phyloP scores from a whole-genome alignment of 1,284 basidiomycete genomes.

The Tremellales sp. region DNA sequence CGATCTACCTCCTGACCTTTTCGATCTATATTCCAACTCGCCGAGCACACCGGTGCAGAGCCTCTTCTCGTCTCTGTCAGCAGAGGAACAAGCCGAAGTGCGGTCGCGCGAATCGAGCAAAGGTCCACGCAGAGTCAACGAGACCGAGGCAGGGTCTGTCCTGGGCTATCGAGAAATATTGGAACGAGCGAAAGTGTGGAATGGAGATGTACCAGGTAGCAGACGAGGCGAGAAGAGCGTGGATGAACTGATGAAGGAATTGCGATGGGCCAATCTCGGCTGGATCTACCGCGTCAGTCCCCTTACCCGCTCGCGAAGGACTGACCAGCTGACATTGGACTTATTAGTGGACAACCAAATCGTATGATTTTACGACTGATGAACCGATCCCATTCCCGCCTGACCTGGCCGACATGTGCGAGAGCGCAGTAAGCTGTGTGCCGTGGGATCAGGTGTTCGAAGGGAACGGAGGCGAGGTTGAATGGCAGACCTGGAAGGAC shows the following conservation, averaged over 20 bases:
- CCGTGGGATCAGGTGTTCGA: constrained; percentile 66
- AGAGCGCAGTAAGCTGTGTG: constrained; percentile 58
- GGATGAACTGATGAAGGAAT: constrained; percentile 60
- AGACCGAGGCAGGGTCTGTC: constrained; percentile 34
- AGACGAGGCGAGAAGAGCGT: constrained; percentile 62
- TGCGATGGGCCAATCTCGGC: constrained; percentile 90
- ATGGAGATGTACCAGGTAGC: constrained; percentile 30
- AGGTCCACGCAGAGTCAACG: constrained; percentile 18
- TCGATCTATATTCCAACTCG: constrained; percentile 50
- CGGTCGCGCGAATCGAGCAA: not conserved
- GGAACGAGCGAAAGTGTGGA: constrained; percentile 33
- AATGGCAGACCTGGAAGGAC: constrained; percentile 66
- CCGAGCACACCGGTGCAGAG: constrained; percentile 25
- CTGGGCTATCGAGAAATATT: constrained; percentile 41
- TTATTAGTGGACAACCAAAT: constrained; percentile 81
- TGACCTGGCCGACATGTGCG: constrained; percentile 59
- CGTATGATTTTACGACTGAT: constrained; percentile 68
- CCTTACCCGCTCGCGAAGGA: not conserved
- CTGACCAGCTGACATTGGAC: not conserved
- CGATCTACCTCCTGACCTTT: constrained; percentile 58
- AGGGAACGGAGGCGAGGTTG: constrained; percentile 47
- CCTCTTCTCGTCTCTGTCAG: constrained; percentile 10
- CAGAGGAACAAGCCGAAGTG: constrained; percentile 53
- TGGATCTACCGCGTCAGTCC: constrained; percentile 64
- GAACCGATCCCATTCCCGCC: constrained; percentile 61